A percentile compares a stretch with the other conserved stretches of the same genome.
Conservation (phyloP, 129 eudicot species). For the Chrysanthemum makinoi region DNA sequence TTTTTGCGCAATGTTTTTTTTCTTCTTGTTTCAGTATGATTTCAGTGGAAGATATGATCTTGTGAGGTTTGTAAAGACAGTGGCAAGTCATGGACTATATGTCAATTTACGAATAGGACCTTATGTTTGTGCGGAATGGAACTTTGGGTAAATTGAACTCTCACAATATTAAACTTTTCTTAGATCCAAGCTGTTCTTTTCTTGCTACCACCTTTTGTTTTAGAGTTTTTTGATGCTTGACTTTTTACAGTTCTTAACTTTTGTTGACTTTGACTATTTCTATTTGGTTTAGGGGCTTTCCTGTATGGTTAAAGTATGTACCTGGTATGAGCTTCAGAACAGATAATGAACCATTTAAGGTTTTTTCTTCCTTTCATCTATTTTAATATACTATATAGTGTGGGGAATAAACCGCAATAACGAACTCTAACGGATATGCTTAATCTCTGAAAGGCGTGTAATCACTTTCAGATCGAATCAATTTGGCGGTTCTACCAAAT, state of each 20-base stretch:
- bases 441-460: no score
- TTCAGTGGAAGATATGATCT: conserved; percentile 85
- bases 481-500: no score
- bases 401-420: no score
- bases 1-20: not conserved
- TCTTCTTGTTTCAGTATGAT: conserved; percentile 52
- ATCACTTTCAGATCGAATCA: no score
- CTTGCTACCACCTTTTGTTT: conserved; percentile 4
- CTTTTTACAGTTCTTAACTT: conserved; percentile 17
- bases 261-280: not conserved
- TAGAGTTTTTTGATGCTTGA: conserved; percentile 14
- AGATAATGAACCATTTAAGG: conserved; percentile 88
- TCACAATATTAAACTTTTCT: no score
- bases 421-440: no score
- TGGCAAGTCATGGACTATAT: conserved; percentile 68
- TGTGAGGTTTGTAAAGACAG: conserved; percentile 84
- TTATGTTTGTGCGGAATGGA: conserved; percentile 97
- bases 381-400: not conserved
- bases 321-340: conserved; percentile 98
- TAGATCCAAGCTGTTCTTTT: conserved; percentile 7
- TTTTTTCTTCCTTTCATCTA: conserved; percentile 12
- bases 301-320: conserved; percentile 98
- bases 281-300: conserved; percentile 69
- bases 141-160: conserved; percentile 57
- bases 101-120: conserved; percentile 90